These are phyloP conservation scores for Boletus rubropictus DNA, from an alignment of 768 basidiomycete genomes.

Conservation along the genomic window DNA sequence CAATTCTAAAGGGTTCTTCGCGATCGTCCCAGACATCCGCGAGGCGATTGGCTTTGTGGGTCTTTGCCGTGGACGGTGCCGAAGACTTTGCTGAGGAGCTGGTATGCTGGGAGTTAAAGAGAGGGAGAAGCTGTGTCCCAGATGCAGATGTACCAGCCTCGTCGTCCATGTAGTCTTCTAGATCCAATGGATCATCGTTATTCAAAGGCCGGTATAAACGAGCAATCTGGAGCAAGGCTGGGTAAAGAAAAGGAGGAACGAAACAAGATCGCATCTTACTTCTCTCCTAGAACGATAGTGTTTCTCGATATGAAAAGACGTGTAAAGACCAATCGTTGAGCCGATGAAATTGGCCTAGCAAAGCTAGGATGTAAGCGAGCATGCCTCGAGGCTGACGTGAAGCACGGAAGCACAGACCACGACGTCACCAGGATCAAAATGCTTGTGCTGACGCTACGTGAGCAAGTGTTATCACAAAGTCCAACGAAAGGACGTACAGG, in stretches of 20 bases:
- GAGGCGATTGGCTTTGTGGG: conserved; percentile 35
- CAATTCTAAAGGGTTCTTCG: conserved; percentile 69
- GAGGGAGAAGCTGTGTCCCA: conserved; percentile 56
- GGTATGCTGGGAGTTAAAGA: conserved; percentile 26
- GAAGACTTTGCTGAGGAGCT: conserved; percentile 17
- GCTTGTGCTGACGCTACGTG: conserved; percentile 46
- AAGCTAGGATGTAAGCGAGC: conserved; percentile 7
- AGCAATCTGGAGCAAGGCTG: conserved; percentile 47
- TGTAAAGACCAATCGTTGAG: conserved; percentile 60
- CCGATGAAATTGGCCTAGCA: conserved; percentile 73
- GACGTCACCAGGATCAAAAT: conserved; percentile 69
- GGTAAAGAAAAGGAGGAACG: not conserved
- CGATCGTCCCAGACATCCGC: conserved; percentile 73
- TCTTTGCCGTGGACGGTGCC: conserved; percentile 26
- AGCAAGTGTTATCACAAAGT: not conserved
- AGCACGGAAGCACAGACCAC: conserved; percentile 43
- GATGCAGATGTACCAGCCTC: conserved; percentile 38
- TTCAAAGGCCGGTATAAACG: conserved; percentile 72
- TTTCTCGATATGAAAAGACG: conserved; percentile 62
- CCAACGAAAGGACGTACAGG: conserved; percentile 44
- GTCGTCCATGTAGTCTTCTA: conserved; percentile 41
- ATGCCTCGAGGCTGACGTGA: conserved; percentile 9
- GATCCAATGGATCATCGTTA: conserved; percentile 46
- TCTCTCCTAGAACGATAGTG: conserved; percentile 78
- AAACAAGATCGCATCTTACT: conserved; percentile 33